Percentiles rank a stretch among this genome's conserved stretches.
These are phyloP conservation scores for Sporisorium iseilematis-ciliati DNA, from an alignment of 1,284 basidiomycete species.

Conservation along the genomic window DNA sequence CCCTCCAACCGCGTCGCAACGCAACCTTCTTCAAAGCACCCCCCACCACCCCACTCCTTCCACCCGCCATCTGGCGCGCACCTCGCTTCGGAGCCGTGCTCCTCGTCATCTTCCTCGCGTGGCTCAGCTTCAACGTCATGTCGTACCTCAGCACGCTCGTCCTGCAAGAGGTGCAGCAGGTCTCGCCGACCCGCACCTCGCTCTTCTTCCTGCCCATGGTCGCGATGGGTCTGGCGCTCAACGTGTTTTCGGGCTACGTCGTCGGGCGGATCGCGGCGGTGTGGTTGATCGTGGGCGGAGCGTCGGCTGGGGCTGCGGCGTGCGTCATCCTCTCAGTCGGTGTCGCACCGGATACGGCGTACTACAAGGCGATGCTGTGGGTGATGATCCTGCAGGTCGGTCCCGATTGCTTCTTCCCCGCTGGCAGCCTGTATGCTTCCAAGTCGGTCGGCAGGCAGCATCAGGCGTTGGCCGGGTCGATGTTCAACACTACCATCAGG, in stretches of 20 bases:
- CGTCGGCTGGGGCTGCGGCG: conserved; percentile 75
- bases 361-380: conserved; percentile 86
- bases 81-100: conserved; percentile 72
- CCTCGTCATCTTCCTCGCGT: conserved; percentile 80
- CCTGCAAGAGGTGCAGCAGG: conserved; percentile 68
- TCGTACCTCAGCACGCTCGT: conserved; percentile 55
- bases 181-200: conserved; percentile 77
- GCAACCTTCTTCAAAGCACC: conserved; percentile 71
- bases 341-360: conserved; percentile 76
- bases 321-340: conserved; percentile 77
- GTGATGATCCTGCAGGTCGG: conserved; percentile 75
- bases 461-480: conserved; percentile 59
- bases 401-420: conserved; percentile 59
- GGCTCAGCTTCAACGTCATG: conserved; percentile 75
- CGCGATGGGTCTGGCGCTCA: conserved; percentile 64
- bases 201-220: conserved; percentile 82
- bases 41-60: conserved; percentile 52
- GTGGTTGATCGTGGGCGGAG: conserved; percentile 60
- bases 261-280: conserved; percentile 60
- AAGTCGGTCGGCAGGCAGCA: conserved; percentile 50
- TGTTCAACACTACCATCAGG: conserved; percentile 63
- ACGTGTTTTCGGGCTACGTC: conserved; percentile 58
- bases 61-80: conserved; percentile 59
- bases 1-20: conserved; percentile 61
- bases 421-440: conserved; percentile 52